Evolutionary conservation across 352 stramenopile genomes (phyloP), one percentile per base, ranked within the genome.

Genomic region (Phytopythium litorale): DNA sequence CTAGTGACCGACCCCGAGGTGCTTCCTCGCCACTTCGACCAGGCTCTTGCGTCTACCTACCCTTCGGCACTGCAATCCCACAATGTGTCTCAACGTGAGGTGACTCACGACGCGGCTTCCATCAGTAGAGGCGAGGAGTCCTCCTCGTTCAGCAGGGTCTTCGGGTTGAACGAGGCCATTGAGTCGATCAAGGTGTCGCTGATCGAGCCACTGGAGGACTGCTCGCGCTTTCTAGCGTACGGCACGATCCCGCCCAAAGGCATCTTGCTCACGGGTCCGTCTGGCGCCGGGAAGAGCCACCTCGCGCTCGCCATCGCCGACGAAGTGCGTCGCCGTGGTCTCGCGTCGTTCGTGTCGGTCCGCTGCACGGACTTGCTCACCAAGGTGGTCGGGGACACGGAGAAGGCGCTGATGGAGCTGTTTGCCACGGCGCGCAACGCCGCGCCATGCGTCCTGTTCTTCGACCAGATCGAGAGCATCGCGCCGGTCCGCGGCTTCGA

Each of bases 221-320:
- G 92, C 50, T 89, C 88, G 25, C 81, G 98, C 12, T 99, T 99
- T 68, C 85, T 98, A 32, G 84, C 90, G 61, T 99, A 99, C 64
- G 97, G 97, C 23, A 98, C 99, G 42, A 83, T 95, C 62, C 92
- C 97, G 32, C 97, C 96, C 5, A 91, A 97, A 66, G 98, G 98
- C 46, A 96, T 99, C n/a, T 76, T 99, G 12, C 95, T 99, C 43
- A 99, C 99, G 21, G 98, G 98, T 19, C 96, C 97, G 16, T 97
- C 98, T 15, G 98, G 97, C 46, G 99, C 97, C 55, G 96, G 96
- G n/a, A 99, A 99, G 73, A 99, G 96, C 7, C 75, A 99, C 45
- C 83, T 99, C 51, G 80, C 87, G 6, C 72, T 82, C 45, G 81
- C 77, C 3, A 63, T 96, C 19, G 83, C 81, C 2, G 61, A 76